A percentile compares a stretch with the other conserved stretches of the same genome.
Conservation (phyloP, 345 rosid genomes). For the Eutrema heterophyllum region DNA sequence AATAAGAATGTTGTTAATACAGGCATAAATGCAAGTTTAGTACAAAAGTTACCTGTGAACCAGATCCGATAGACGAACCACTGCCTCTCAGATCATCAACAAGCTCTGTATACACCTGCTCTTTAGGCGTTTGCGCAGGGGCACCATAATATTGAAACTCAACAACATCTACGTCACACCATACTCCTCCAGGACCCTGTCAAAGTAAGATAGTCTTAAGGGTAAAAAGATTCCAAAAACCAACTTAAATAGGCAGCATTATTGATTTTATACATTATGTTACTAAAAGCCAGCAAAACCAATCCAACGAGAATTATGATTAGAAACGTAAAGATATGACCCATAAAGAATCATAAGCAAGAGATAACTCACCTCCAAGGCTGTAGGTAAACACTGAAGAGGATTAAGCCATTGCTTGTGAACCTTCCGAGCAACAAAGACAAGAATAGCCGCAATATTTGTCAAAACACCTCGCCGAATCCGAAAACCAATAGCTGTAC, state of each 20-base stretch:
- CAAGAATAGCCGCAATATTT: constrained; percentile 63
- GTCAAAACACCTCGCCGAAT: constrained; percentile 64
- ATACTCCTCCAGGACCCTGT: constrained; percentile 86
- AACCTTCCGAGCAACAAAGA: constrained; percentile 76
- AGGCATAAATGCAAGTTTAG: not conserved
- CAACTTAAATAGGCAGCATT: not conserved
- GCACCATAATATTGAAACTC: constrained; percentile 82
- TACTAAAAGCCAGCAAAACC: not conserved
- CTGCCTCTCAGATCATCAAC: constrained; percentile 76
- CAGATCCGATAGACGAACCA: constrained; percentile 67
- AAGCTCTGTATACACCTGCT: constrained; percentile 68
- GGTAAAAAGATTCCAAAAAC: not conserved
- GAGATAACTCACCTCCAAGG: constrained; percentile 53
- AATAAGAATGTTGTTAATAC: not conserved
- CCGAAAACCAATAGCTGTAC: constrained; percentile 79
- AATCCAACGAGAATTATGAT: no score
- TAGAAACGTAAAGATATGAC: no score
- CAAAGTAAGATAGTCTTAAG: not conserved
- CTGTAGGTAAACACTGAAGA: constrained; percentile 66
- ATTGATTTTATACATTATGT: not conserved
- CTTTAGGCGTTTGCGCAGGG: constrained; percentile 71
- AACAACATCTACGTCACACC: constrained; percentile 89
- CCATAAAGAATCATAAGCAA: not conserved
- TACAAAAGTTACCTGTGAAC: constrained; percentile 62
- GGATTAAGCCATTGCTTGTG: constrained; percentile 81